Evolutionary conservation across 176 grass and related monocot genomes (phyloP).

Genomic region (Triticum timopheevii): DNA sequence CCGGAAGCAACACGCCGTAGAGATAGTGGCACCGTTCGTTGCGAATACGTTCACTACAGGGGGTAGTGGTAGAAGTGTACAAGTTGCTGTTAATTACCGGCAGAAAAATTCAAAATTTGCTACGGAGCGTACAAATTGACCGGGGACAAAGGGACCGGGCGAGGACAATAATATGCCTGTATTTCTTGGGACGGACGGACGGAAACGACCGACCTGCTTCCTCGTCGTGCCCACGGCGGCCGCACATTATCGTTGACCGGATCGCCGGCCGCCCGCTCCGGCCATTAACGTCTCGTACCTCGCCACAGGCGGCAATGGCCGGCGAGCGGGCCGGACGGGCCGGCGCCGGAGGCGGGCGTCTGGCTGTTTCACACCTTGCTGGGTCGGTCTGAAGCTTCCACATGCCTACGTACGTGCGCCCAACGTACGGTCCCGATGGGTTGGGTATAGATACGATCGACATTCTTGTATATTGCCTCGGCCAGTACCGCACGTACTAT

Average conservation of each 20-base stretch:
- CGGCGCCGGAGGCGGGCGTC: background rate
- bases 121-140: background rate
- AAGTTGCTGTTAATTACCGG: too few relatives aligned
- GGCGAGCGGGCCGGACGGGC: background rate
- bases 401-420: background rate
- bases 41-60: too few relatives aligned
- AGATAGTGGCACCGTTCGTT: too few relatives aligned
- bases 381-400: background rate
- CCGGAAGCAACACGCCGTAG: too few relatives aligned
- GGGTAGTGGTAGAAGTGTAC: too few relatives aligned
- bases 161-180: background rate
- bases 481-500: background rate
- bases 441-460: background rate
- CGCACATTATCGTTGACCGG: too few relatives aligned
- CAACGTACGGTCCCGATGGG: background rate
- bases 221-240: background rate
- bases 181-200: background rate
- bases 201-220: background rate
- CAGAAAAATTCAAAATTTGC: background rate
- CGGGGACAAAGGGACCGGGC: background rate
- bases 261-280: too few relatives aligned
- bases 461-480: background rate
- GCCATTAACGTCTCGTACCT: background rate
- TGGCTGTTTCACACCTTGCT: background rate
- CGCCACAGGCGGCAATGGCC: background rate